Evolutionary conservation across 805 yeast species (phyloP), one percentile per base, ranked within the genome.

Genomic region (Wickerhamiella domercqiae): DNA sequence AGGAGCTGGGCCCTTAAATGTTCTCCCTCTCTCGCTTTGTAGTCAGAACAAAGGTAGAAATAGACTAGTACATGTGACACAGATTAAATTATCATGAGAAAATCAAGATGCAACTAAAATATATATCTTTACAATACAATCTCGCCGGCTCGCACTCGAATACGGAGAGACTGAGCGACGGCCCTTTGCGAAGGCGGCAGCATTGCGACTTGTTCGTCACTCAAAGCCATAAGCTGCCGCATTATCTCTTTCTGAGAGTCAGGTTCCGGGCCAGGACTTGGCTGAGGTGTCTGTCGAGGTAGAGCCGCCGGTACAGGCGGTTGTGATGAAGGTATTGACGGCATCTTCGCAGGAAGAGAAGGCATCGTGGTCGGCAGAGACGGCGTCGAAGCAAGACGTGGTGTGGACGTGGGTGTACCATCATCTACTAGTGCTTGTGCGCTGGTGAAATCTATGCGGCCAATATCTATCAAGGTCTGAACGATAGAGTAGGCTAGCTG

Each of bases 401-500:
- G 13, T 38, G 24, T 9, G 11, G 37, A 39, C 7, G 34, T 34
- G 16, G 34, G 20, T 11, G 32, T 22, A 34, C 7, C 19, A 7
- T 34, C n/a, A 6, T 32, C 37, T 30, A 50, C 36, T 7, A 49
- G 42, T 13, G 47, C 38, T 4, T 39, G 38, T 2, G 53, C 51
- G 7, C 31, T 32, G 9, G 22, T 6, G 5, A 61, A 56, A 20
- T 51, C 58, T 4, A 54, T 58, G 25, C 50, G 46, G 21, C 57
- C 62, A 32, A 59, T 54, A 42, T 55, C 59, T 44, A 76, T 52
- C 43, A 82, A 57, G 2, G 75, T 63, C 51, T 86, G 95, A 2
- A 84, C 87, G 21, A 82, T 61, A 0, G 94, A 90, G 54, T 75
- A 83, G 2, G 81, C 61, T 33, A 87, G 62, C 54, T 87, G 96